Evolutionary conservation across 83 land plant genomes (phyloP).

Genomic region (Diphasiastrum complanatum): DNA sequence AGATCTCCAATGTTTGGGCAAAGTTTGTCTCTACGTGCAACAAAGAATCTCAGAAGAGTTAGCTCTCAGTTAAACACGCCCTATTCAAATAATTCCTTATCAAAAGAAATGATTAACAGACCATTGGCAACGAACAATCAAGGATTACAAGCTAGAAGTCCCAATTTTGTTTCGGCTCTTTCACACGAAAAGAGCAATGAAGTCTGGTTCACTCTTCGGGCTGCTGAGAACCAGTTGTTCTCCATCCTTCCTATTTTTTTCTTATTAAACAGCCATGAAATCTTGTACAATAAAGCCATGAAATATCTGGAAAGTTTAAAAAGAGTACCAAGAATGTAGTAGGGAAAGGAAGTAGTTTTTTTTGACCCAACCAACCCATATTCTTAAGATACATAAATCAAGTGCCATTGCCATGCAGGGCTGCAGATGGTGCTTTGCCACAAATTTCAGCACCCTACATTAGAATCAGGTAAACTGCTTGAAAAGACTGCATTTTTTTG

Average conservation of each 20-base stretch:
- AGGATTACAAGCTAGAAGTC: not conserved
- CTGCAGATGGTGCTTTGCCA: not conserved
- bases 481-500: too few species aligned
- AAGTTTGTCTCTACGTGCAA: not conserved
- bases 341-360: too few species aligned
- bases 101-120: not conserved
- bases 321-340: too few species aligned
- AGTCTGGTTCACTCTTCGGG: constrained; percentile 3
- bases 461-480: constrained; percentile 8
- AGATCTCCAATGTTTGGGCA: not conserved
- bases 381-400: not conserved
- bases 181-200: not conserved
- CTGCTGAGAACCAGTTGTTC: constrained; percentile 7
- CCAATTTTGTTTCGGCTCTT: not conserved
- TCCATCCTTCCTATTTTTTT: not conserved
- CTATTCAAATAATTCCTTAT: not conserved
- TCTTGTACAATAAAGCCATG: not conserved
- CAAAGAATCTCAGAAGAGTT: not conserved
- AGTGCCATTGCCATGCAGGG: not conserved
- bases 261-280: not conserved
- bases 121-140: not conserved
- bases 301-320: too few species aligned
- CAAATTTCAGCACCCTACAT: constrained; percentile 6
- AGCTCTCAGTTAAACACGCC: not conserved
- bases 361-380: too few species aligned